Percentiles rank a stretch among this genome's conserved stretches.
Evolutionary conservation across 495 filamentous ascomycete species (phyloP).

Genomic region (Chaetomidium leptoderma): DNA sequence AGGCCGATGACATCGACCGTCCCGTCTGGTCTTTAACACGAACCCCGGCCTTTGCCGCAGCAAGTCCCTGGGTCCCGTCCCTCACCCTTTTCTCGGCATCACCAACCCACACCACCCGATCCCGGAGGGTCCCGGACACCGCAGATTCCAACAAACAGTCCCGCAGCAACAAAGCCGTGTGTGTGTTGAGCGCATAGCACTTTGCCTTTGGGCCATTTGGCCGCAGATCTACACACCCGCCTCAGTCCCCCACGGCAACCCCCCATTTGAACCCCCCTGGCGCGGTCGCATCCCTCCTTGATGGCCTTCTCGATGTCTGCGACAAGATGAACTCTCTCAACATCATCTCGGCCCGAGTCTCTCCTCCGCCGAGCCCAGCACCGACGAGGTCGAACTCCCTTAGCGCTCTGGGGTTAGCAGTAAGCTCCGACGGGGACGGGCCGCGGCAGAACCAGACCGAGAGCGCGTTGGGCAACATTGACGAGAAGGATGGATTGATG

Average conservation of each 20-base stretch:
- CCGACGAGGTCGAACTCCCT: conserved; percentile 65
- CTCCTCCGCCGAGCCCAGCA: conserved; percentile 50
- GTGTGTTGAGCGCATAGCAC: conserved; percentile 15
- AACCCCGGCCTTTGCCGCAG: conserved; percentile 17
- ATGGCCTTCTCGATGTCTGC: conserved; percentile 34
- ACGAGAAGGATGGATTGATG: conserved; percentile 31
- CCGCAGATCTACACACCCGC: background rate
- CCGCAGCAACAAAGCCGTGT: background rate
- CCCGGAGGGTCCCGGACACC: background rate
- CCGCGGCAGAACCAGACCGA: conserved; percentile 29
- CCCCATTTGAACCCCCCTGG: conserved; percentile 12
- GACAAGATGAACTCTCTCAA: conserved; percentile 96
- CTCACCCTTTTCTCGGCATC: conserved; percentile 19
- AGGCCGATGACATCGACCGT: conserved; percentile 27
- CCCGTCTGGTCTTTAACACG: conserved; percentile 13
- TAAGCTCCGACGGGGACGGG: conserved; percentile 41
- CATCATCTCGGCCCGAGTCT: conserved; percentile 82
- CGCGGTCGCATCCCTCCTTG: conserved; percentile 30
- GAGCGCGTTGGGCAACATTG: conserved; percentile 35
- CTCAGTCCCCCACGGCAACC: background rate
- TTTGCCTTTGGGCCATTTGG: conserved; percentile 6
- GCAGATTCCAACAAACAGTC: background rate
- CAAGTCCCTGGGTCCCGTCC: conserved; percentile 12
- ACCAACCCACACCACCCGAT: background rate
- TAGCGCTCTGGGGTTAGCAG: conserved; percentile 49